Evolutionary conservation across 2,329 filamentous ascomycete genomes (phyloP).

Genomic region (Fusarium sp.): DNA sequence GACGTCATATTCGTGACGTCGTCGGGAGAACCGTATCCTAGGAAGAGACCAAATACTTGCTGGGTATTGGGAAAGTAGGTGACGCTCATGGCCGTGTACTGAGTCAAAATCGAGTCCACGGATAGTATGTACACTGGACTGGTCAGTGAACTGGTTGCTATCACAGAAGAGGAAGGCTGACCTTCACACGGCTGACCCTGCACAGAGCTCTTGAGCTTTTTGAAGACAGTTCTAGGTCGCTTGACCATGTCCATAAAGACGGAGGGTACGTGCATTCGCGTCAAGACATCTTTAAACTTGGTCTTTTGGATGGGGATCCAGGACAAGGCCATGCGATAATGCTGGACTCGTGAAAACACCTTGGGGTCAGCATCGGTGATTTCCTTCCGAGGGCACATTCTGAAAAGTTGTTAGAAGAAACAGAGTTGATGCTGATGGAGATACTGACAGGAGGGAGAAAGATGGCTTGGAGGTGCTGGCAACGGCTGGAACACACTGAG

Average conservation of each 20-base stretch:
- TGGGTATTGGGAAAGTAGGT: constrained; percentile 13
- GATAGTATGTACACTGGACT: constrained; percentile 8
- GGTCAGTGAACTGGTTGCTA: not conserved
- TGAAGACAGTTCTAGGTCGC: not conserved
- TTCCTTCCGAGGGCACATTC: constrained; percentile 1
- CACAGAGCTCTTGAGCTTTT: not conserved
- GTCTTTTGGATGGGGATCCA: not conserved
- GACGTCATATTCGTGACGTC: not conserved
- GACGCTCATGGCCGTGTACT: constrained; percentile 11
- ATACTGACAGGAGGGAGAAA: not conserved
- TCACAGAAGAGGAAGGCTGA: not conserved
- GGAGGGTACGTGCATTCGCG: not conserved
- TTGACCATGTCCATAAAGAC: not conserved
- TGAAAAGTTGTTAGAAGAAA: not conserved
- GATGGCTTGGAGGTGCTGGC: not conserved
- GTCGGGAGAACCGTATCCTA: not conserved
- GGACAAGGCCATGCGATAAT: not conserved
- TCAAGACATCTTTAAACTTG: not conserved
- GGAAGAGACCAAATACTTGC: constrained; percentile 9
- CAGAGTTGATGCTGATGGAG: not conserved
- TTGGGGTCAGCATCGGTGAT: not conserved
- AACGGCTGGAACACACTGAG: not conserved
- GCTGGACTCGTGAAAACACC: not conserved
- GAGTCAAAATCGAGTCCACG: constrained; percentile 11
- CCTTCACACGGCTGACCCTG: not conserved